phyloP scores from a whole-genome alignment of 108 stramenopile genomes.

The Fistulifera pelliculosa region DNA sequence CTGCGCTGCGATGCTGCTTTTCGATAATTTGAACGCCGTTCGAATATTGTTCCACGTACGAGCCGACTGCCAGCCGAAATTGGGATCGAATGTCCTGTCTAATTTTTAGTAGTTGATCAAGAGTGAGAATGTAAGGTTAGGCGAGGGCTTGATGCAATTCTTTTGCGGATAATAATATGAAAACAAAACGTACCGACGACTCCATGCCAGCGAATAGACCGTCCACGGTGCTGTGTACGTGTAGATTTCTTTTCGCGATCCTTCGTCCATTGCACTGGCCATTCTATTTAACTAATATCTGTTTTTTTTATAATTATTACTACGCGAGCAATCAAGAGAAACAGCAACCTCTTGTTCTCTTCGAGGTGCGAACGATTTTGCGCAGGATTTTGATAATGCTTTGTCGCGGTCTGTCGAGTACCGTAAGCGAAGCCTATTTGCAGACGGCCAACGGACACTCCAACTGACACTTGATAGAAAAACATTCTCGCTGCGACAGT shows the following conservation, averaged over 20 bases:
- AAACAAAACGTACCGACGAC: constrained; percentile 47
- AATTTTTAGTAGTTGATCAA: constrained; percentile 1
- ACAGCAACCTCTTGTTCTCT: too few species aligned
- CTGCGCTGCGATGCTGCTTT: constrained; percentile 22
- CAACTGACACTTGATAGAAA: too few species aligned
- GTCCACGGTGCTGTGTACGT: constrained; percentile 98
- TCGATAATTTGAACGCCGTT: constrained; percentile 84
- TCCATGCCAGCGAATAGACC: constrained; percentile 90
- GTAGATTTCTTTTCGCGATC: constrained; percentile 88
- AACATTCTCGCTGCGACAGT: too few species aligned
- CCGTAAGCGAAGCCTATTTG: too few species aligned
- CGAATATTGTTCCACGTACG: constrained; percentile 95
- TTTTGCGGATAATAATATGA: too few species aligned
- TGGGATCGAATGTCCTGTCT: constrained; percentile 53
- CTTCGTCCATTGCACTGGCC: constrained; percentile 8
- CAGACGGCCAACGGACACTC: too few species aligned
- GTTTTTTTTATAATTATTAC: too few species aligned
- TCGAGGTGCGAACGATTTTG: too few species aligned
- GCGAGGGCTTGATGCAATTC: neutral
- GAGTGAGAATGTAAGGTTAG: neutral
- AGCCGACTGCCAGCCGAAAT: constrained; percentile 93
- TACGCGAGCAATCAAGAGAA: too few species aligned
- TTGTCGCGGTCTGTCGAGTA: too few species aligned
- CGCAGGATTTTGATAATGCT: too few species aligned
- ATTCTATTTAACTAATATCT: too few species aligned